phyloP scores from a whole-genome alignment of 345 rosid genomes.

The Dipteronia dyeriana region DNA sequence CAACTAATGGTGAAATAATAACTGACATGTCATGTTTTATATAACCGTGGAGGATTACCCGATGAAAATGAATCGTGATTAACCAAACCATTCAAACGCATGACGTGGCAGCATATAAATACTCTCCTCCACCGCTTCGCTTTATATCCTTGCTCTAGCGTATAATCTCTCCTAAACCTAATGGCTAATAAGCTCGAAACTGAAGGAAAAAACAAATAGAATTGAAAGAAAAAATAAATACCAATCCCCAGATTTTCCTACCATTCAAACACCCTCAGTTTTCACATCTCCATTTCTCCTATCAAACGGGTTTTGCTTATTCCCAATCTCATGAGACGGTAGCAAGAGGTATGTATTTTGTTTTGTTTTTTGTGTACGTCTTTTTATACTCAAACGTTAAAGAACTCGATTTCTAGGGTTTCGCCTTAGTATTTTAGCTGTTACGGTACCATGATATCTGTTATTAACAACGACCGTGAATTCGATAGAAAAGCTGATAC shows the following conservation, averaged over 20 bases:
- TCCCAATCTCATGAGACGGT: not conserved
- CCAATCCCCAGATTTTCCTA: slow-evolving; percentile 21
- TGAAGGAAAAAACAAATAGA: not conserved
- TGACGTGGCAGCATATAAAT: slow-evolving; percentile 9
- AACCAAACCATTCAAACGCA: no score
- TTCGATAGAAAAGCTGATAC: slow-evolving; percentile 21
- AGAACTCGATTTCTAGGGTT: slow-evolving; percentile 26
- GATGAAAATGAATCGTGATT: not conserved
- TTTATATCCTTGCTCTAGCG: not conserved
- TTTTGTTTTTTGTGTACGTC: not conserved
- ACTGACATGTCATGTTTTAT: not conserved
- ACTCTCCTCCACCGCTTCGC: not conserved
- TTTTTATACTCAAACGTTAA: not conserved
- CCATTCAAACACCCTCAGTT: slow-evolving; percentile 17
- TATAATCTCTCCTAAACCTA: not conserved
- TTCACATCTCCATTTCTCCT: not conserved
- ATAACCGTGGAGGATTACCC: not conserved
- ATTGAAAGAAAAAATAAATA: not conserved
- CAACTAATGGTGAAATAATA: not conserved
- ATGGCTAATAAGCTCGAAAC: slow-evolving; percentile 8
- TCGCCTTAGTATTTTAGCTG: slow-evolving; percentile 11
- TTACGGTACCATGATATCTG: slow-evolving; percentile 25
- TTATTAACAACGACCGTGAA: slow-evolving; percentile 22
- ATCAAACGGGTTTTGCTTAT: not conserved
- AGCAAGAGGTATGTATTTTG: slow-evolving; percentile 27